Evolutionary conservation across 106 monocot species (phyloP).

Genomic region (Amphibolis antarctica): DNA sequence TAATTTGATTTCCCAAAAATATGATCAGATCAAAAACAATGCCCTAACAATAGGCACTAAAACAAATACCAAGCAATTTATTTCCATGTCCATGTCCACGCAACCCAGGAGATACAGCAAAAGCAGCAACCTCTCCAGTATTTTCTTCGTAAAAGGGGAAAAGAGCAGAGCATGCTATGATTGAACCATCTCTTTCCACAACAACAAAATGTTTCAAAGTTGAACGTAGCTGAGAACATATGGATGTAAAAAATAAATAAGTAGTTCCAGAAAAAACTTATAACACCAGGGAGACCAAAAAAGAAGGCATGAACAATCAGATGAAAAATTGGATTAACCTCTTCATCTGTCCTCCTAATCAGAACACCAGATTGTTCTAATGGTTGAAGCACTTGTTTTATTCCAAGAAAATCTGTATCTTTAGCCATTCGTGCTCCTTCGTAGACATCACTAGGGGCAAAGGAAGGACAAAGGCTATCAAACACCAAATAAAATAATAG

Average conservation of each 20-base stretch:
- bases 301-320: too few relatives aligned
- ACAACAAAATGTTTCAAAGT: constrained; percentile 52
- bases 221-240: constrained; percentile 39
- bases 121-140: constrained; percentile 79
- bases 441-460: constrained; percentile 46
- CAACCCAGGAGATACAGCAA: constrained; percentile 83
- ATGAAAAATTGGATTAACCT: constrained; percentile 27
- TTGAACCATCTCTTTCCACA: constrained; percentile 87
- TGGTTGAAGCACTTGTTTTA: constrained; percentile 57
- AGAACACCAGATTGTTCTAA: constrained; percentile 67
- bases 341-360: constrained; percentile 50
- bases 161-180: constrained; percentile 83
- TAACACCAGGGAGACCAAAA: too few relatives aligned
- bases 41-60: background rate
- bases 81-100: constrained; percentile 89
- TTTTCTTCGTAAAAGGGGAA: constrained; percentile 66
- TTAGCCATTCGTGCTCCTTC: constrained; percentile 68
- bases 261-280: too few relatives aligned
- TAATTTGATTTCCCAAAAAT: too few relatives aligned
- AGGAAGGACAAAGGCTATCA: too few relatives aligned
- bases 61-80: constrained; percentile 62
- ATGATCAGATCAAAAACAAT: too few relatives aligned
- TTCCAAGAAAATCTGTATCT: constrained; percentile 48
- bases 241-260: background rate
- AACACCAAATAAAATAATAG: background rate